Evolutionary conservation across 2,329 filamentous ascomycete species (phyloP), one percentile per base, ranked within the genome.

Genomic region (Xylariaceae sp.): DNA sequence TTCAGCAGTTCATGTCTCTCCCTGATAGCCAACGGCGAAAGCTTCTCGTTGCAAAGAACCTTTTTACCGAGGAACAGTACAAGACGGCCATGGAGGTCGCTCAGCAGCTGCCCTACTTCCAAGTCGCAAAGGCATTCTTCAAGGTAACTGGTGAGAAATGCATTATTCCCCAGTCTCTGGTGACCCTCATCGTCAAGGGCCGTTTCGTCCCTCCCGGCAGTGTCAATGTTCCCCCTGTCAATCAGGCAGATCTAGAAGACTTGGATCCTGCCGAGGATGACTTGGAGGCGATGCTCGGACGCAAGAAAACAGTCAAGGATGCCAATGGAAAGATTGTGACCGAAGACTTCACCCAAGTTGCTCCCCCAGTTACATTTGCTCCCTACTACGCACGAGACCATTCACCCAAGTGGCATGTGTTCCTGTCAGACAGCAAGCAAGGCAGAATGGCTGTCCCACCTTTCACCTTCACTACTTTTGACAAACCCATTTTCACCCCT

Each of bases 391-490:
- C 92, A 35, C 89, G 91, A 62, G 90, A 97, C 69, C 88, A 96
- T 73, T 88, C 90, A 39, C 93, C 95, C 13, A 84, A 88, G 70
- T 99, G 93, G 93, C 88, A 96, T 70, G 85, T 96, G 51, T 97
- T 99, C 82, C 83, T 99, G 55, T 90, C 91, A 60, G 94, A 99
- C 74, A 89, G 87, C 68, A 96, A 96, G 76, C 89, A 95, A 72
- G 92, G 90, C 71, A 96, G 96, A 76, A 93, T 99, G 76, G 92
- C 93, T 15, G 94, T 99, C 2, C 93, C 93, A 2, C 94, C 95
- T 0, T 97, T 96, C 74, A 91, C 89, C n/a, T 97, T 99, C 76
- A 87, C 87, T 48, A 87, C 87, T 51, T 97, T 99, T 72, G 92
- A 97, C 74, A 89, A 92, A 78, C 89, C 91, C 35, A 86, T 97